Base-by-base conservation (phyloP, 2,329 filamentous ascomycete species). In the Bipolaris bicolor region DNA sequence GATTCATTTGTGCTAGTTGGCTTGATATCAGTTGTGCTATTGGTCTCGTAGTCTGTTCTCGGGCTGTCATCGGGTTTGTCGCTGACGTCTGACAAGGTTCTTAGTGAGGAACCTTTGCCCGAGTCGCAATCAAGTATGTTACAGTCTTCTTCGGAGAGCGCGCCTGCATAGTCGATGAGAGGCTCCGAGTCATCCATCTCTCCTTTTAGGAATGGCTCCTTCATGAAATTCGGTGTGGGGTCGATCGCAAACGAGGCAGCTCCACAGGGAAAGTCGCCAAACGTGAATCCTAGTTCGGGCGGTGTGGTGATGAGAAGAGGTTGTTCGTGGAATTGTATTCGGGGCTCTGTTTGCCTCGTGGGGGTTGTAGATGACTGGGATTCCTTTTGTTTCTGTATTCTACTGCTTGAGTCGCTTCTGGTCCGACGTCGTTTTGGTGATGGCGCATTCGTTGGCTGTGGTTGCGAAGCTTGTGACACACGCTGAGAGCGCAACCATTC, bases 401-500 rank as follows among this genome's bases (percentile, higher is more conserved):
- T 48, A 22, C 58, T 36, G 6, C 36, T 48, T 5, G 57, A 54
- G 44, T 43, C 37, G 47, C 65, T 70, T 52, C 65, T 58, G 26
- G 65, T 75, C 9, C 71, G 69, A 40, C 71, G 71, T 57, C 68
- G 67, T 62, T 75, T 75, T 43, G 65, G 44, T 36, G 67, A 63
- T 15, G 70, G 69, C 36, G 57, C 47, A 20, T 64, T 36, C 36
- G 48, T 66, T 22, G 60, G 26, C 44, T 58, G 65, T 40, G 66
- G 62, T 40, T 67, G 62, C 43, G 67, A 58, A 37, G 70, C 71
- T 57, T 74, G 72, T 43, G 50, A 61, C 7, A 74, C 62, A 15
- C 73, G 69, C 37, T 75, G 73, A 34, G 71, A 75, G 10, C 72
- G 70, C 26, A 80, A 69, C 77, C 78, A 81, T 49, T 80, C 75